Evolutionary conservation across 306 rosid species (phyloP).

Genomic region (Begonia masoniana): DNA sequence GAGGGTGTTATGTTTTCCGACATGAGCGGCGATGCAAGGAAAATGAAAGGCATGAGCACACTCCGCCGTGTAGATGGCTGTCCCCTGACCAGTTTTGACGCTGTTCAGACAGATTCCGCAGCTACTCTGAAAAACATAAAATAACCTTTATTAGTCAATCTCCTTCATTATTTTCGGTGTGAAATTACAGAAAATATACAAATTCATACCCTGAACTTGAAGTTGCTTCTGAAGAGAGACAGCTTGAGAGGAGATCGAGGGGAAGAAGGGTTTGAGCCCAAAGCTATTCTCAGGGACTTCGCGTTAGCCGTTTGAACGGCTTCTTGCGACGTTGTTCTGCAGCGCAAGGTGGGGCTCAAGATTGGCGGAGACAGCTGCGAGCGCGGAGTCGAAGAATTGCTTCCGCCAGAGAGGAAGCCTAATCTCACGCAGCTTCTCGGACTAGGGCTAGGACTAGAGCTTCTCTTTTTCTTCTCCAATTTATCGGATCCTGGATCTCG

Average conservation of each 20-base stretch:
- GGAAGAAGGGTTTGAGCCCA: constrained; percentile 53
- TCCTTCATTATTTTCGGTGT: too few relatives aligned
- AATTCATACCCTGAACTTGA: constrained; percentile 64
- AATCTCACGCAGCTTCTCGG: constrained; percentile 60
- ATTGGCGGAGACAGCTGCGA: constrained; percentile 20
- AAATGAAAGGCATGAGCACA: constrained; percentile 88
- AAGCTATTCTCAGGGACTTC: constrained; percentile 25
- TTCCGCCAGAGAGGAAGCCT: constrained; percentile 49
- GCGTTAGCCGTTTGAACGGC: constrained; percentile 1
- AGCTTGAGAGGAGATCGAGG: constrained; percentile 86
- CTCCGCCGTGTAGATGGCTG: constrained; percentile 96
- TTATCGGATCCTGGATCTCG: constrained; percentile 41
- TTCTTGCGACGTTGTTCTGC: constrained; percentile 41
- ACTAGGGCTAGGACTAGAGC: constrained; percentile 42
- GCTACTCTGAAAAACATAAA: constrained; percentile 43
- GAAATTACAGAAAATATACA: too few relatives aligned
- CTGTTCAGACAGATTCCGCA: constrained; percentile 87
- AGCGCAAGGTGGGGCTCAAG: constrained; percentile 32
- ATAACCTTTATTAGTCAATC: too few relatives aligned
- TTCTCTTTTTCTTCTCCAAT: constrained; percentile 23
- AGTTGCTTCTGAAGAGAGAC: constrained; percentile 86
- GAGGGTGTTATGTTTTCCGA: constrained; percentile 50
- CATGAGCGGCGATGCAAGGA: constrained; percentile 71
- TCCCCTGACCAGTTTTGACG: constrained; percentile 92
- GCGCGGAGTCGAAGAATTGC: constrained; percentile 60